Conservation (phyloP, 2,329 filamentous ascomycete species). For the Aspergillus persii region DNA sequence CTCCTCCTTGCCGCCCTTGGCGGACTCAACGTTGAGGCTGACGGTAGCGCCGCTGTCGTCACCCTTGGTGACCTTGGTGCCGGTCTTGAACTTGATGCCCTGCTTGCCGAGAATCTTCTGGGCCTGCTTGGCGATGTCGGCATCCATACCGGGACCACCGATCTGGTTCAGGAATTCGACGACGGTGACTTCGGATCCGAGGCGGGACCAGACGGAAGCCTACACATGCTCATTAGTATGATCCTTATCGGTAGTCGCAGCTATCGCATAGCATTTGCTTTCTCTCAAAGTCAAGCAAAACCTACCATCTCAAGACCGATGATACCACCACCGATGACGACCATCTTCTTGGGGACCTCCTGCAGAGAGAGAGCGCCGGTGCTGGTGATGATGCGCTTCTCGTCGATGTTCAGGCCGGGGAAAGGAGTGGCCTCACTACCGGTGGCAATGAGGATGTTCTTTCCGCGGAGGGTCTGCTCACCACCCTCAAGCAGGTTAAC, state of each 20-base stretch:
- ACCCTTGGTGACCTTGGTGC: conserved; percentile 89
- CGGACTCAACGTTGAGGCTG: conserved; percentile 81
- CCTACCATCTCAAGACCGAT: conserved; percentile 95
- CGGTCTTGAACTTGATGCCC: conserved; percentile 96
- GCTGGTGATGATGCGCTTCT: conserved; percentile 96
- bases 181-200: conserved; percentile 92
- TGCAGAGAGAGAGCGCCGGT: conserved; percentile 88
- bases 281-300: not conserved
- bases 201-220: conserved; percentile 90
- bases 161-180: conserved; percentile 97
- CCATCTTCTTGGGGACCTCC: conserved; percentile 91
- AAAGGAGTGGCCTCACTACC: conserved; percentile 95
- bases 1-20: conserved; percentile 95
- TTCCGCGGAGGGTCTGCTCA: conserved; percentile 79
- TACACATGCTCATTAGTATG: conserved; percentile 26
- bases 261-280: not conserved
- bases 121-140: conserved; percentile 82
- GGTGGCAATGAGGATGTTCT: conserved; percentile 98
- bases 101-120: conserved; percentile 96
- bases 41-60: conserved; percentile 75
- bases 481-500: conserved; percentile 88
- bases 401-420: conserved; percentile 91
- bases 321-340: conserved; percentile 97
- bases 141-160: conserved; percentile 95
- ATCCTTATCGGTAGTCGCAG: not conserved